Conservation (phyloP, 352 stramenopile genomes). For the Phytopythium oedochilum region DNA sequence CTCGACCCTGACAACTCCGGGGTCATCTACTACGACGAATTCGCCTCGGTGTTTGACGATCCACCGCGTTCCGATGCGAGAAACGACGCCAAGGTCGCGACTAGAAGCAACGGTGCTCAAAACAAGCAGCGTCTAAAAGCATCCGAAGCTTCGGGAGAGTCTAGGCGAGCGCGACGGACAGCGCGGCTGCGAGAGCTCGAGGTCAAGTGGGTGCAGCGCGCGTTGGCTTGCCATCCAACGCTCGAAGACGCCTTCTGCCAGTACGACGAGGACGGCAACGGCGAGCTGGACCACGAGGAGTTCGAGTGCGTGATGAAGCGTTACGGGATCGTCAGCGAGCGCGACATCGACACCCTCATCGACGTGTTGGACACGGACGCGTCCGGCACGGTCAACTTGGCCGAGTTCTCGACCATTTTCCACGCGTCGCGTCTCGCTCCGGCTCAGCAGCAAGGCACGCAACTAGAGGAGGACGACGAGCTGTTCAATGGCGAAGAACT, state of each 20-base stretch:
- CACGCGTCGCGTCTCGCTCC: conserved; percentile 30
- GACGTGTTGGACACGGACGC: conserved; percentile 38
- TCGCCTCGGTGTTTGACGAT: conserved; percentile 57
- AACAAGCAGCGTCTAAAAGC: background rate
- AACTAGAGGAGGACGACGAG: conserved; percentile 18
- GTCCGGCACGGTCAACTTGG: conserved; percentile 47
- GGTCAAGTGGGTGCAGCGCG: conserved; percentile 59
- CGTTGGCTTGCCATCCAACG: conserved; percentile 48
- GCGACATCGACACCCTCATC: conserved; percentile 50
- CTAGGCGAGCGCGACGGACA: conserved; percentile 17
- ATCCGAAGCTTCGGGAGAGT: conserved; percentile 7
- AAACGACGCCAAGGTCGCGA: background rate
- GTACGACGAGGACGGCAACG: conserved; percentile 52
- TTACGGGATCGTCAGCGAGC: conserved; percentile 51
- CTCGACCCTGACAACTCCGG: conserved; percentile 42
- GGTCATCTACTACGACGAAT: conserved; percentile 60
- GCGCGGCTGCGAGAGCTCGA: conserved; percentile 40
- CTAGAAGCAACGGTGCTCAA: background rate
- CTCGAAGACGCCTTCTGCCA: conserved; percentile 60
- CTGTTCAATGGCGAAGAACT: conserved; percentile 38
- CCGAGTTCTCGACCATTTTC: conserved; percentile 57
- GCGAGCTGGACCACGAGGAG: conserved; percentile 50
- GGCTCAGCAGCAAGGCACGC: conserved; percentile 10
- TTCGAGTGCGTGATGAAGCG: conserved; percentile 67
- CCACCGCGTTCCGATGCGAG: conserved; percentile 4